Evolutionary conservation across 306 rosid species (phyloP).

Genomic region (Datisca glomerata): DNA sequence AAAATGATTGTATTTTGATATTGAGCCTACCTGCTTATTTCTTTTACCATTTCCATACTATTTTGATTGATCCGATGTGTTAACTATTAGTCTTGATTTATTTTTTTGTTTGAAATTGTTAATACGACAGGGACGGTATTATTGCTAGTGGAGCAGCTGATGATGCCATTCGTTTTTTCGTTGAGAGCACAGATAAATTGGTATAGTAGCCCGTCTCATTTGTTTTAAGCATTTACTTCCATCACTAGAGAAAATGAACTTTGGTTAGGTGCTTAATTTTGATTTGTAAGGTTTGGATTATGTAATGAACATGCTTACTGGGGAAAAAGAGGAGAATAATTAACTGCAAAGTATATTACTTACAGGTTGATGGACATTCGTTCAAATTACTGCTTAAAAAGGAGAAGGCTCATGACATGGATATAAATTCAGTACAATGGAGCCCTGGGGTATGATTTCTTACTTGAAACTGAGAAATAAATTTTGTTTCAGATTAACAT

Average conservation of each 20-base stretch:
- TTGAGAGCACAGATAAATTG: conserved; percentile 42
- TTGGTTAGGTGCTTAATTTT: neutral
- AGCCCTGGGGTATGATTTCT: conserved; percentile 74
- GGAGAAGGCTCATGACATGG: conserved; percentile 79
- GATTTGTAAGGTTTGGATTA: neutral
- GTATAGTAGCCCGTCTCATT: conserved; percentile 30
- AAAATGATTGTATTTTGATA: too few species aligned
- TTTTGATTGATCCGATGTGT: too few species aligned
- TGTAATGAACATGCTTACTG: neutral
- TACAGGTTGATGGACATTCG: conserved; percentile 51
- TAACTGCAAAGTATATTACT: conserved; percentile 2
- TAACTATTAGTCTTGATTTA: conserved; percentile 15
- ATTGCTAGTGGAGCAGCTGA: conserved; percentile 98
- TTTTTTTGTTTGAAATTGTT: conserved; percentile 11
- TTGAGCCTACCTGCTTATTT: too few species aligned
- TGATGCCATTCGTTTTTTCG: conserved; percentile 69
- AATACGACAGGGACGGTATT: conserved; percentile 60
- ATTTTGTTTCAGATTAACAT: too few species aligned
- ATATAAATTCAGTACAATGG: conserved; percentile 76
- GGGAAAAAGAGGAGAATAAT: neutral
- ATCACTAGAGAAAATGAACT: neutral
- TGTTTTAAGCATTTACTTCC: neutral
- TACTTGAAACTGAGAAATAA: conserved; percentile 1
- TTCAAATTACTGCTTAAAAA: conserved; percentile 58
- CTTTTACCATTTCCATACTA: too few species aligned